Conservation (phyloP, 805 yeast species). For the Pichia occidentalis region DNA sequence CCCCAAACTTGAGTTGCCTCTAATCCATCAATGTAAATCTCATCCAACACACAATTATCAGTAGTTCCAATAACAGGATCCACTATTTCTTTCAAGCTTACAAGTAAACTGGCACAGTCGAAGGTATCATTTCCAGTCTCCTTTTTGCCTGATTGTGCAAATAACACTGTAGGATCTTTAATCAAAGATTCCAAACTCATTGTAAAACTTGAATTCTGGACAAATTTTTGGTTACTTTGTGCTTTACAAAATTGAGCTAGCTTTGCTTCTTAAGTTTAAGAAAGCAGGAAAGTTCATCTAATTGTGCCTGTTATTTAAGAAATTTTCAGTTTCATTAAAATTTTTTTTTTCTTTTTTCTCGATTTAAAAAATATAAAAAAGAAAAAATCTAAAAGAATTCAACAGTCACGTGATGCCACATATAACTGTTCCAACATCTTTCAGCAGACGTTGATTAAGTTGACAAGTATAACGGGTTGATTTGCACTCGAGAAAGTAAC, state of each 20-base stretch:
- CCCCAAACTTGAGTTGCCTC: constrained; percentile 93
- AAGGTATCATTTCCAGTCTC: constrained; percentile 1
- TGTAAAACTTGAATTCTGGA: background rate
- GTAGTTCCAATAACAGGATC: constrained; percentile 26
- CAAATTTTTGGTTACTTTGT: no score
- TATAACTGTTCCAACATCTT: no score
- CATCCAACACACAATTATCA: constrained; percentile 64
- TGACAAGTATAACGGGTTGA: no score
- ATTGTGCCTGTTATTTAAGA: background rate
- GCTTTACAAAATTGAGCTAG: no score
- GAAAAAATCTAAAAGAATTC: no score
- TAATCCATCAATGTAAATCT: constrained; percentile 75
- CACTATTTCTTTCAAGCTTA: constrained; percentile 12
- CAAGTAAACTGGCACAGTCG: constrained; percentile 10
- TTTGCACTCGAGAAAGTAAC: no score
- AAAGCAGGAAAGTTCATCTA: background rate
- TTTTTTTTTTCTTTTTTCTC: no score
- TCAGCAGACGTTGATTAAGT: no score
- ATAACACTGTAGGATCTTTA: constrained; percentile 12
- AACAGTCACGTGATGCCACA: no score
- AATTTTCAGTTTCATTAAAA: background rate
- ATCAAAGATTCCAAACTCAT: constrained; percentile 7
- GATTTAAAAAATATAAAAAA: no score
- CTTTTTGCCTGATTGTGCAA: background rate
- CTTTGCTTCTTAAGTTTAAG: no score